Base-by-base conservation (phyloP, 129 eudicot species). In the Silybum marianum region DNA sequence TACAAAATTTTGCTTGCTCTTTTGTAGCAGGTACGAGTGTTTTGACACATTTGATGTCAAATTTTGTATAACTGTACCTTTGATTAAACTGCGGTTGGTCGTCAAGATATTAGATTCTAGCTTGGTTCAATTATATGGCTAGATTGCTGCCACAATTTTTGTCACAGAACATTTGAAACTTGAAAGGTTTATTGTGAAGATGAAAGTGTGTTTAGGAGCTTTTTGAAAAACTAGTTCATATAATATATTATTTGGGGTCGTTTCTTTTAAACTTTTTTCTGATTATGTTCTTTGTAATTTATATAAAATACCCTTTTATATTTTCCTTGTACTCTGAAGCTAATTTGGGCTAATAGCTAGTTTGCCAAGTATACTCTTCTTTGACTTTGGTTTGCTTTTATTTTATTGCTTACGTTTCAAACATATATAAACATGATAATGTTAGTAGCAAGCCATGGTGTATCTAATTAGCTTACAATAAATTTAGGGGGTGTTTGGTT, bases 1-100 rank as follows among this genome's bases (percentile, higher is more conserved):
- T 65, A 72, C 75, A 78, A 65, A 83, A 18, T 83, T 78, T 72
- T 83, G 82, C 18, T 21, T 83, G 79, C 30, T 42, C 58, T 68
- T 75, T 68, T 62, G 71, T 22, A 51, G 14, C 58, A 26, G 60
- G 36, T 71, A 70, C 9, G 38, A 65, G 73, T 60, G 38, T 62
- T n/a, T 40, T 76, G 72, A 18, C 30, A 68, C 14, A 69, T 46
- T 70, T 79, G 71, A 71, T 71, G 62, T 71, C 39, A 71, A 71
- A 60, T 48, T 80, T 71, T 80, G 83, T 28, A 60, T 51, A 36
- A 10, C 8, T 70, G 26, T 69, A 22, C 14, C 58, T 21, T 21
- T 22, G 23, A 30, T 21, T 48, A 71, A 34, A 67, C 71, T 22
- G 51, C 51, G 24, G 71, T 51, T 22, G 32, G 71, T 58, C 51